A percentile compares a stretch with the other conserved stretches of the same genome.
Conservation (phyloP, 2,329 filamentous ascomycete species). For the Polychaeton citri region DNA sequence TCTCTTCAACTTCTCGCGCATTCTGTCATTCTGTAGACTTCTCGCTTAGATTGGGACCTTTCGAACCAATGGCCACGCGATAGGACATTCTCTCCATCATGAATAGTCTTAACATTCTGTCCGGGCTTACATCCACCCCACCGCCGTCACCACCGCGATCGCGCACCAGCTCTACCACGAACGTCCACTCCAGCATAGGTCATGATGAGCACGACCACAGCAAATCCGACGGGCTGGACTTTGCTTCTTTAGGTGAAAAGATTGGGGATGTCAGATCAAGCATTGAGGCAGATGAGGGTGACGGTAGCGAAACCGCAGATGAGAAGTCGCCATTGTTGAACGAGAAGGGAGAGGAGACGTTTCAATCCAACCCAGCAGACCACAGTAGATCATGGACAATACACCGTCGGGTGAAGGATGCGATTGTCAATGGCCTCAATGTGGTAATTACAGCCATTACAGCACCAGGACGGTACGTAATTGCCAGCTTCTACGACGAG, state of each 20-base stretch:
- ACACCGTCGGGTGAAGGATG: constrained; percentile 56
- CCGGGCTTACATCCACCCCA: constrained; percentile 52
- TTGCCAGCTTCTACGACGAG: constrained; percentile 72
- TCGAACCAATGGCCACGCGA: constrained; percentile 10
- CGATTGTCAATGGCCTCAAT: constrained; percentile 61
- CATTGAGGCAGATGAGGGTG: background rate
- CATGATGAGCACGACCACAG: constrained; percentile 5
- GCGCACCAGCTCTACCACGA: constrained; percentile 22
- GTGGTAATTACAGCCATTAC: constrained; percentile 68
- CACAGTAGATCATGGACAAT: constrained; percentile 29
- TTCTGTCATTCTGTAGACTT: too few relatives aligned
- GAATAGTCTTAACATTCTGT: constrained; percentile 95
- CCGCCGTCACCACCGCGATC: constrained; percentile 37
- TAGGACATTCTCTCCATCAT: constrained; percentile 51
- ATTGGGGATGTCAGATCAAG: constrained; percentile 1
- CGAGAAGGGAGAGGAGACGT: constrained; percentile 11
- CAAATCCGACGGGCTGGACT: constrained; percentile 5
- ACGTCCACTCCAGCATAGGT: constrained; percentile 5
- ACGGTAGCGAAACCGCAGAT: constrained; percentile 19
- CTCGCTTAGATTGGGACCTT: too few relatives aligned
- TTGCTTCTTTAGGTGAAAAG: constrained; percentile 2
- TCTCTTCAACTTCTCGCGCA: too few relatives aligned
- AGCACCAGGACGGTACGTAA: constrained; percentile 68
- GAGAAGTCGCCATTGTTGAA: constrained; percentile 60
- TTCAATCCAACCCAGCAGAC: constrained; percentile 3